phyloP scores from a whole-genome alignment of 169 alveolate genomes.

The Eimeria maxima region DNA sequence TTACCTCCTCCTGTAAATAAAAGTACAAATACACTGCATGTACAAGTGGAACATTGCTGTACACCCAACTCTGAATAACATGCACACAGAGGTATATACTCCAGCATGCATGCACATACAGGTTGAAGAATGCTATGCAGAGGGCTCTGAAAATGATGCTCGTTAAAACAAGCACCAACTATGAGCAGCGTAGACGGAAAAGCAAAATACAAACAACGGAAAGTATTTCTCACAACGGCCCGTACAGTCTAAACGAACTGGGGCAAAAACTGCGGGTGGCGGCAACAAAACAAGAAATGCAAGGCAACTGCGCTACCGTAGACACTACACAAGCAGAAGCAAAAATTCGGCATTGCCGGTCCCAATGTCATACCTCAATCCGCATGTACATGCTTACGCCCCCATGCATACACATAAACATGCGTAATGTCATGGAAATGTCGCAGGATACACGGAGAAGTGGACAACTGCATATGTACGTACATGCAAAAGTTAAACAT shows the following conservation, averaged over 20 bases:
- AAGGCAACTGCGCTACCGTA: too few relatives aligned
- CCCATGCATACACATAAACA: not conserved
- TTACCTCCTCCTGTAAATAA: conserved; percentile 79
- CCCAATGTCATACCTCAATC: not conserved
- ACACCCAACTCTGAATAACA: not conserved
- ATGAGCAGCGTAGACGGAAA: not conserved
- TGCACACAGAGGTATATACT: not conserved
- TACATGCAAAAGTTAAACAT: not conserved
- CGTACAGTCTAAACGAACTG: not conserved
- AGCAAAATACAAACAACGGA: not conserved
- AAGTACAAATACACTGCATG: not conserved
- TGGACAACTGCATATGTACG: not conserved
- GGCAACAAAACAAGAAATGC: not conserved
- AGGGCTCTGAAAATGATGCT: not conserved
- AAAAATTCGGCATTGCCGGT: not conserved
- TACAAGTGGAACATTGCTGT: not conserved
- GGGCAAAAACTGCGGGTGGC: too few relatives aligned
- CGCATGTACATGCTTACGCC: not conserved
- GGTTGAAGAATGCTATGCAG: not conserved
- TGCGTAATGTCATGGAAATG: not conserved
- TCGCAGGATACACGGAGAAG: not conserved
- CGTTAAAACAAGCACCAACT: not conserved
- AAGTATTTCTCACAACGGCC: not conserved
- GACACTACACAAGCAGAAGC: too few relatives aligned
- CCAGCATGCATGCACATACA: not conserved